These are phyloP conservation scores for Trichoderma hamatum DNA, from an alignment of 2,329 filamentous ascomycete genomes.

Conservation along the genomic window DNA sequence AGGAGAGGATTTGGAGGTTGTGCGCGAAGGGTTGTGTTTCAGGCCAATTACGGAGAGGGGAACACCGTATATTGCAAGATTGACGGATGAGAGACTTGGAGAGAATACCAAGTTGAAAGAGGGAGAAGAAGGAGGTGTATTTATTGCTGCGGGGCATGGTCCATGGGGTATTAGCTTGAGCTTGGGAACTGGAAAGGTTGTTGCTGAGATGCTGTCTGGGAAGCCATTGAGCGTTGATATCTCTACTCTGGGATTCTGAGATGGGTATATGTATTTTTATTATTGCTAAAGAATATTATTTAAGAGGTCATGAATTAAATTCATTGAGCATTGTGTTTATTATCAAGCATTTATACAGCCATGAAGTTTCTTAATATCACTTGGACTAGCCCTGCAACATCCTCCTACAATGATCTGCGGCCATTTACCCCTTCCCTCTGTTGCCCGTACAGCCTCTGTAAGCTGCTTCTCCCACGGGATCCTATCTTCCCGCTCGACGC, in stretches of 20 bases:
- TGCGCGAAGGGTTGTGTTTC: slow-evolving; percentile 72
- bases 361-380: slow-evolving; percentile 40
- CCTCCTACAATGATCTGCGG: slow-evolving; percentile 54
- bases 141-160: slow-evolving; percentile 71
- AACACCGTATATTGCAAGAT: slow-evolving; percentile 62
- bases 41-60: slow-evolving; percentile 68
- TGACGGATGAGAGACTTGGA: slow-evolving; percentile 61
- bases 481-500: slow-evolving; percentile 33
- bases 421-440: slow-evolving; percentile 47
- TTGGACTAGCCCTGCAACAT: slow-evolving; percentile 54
- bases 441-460: slow-evolving; percentile 44
- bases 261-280: background rate
- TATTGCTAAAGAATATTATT: background rate
- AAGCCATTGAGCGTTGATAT: slow-evolving; percentile 62
- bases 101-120: slow-evolving; percentile 46
- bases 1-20: slow-evolving; percentile 58
- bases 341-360: slow-evolving; percentile 5
- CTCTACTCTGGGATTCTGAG: slow-evolving; percentile 30
- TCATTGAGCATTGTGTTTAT: background rate
- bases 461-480: slow-evolving; percentile 53
- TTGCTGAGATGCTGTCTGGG: slow-evolving; percentile 71
- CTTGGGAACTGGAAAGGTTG: slow-evolving; percentile 69
- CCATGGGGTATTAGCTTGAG: slow-evolving; percentile 71
- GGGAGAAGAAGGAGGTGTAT: slow-evolving; percentile 63
- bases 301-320: background rate